Conservation (phyloP, 805 yeast genomes). For the Candida silvatica region DNA sequence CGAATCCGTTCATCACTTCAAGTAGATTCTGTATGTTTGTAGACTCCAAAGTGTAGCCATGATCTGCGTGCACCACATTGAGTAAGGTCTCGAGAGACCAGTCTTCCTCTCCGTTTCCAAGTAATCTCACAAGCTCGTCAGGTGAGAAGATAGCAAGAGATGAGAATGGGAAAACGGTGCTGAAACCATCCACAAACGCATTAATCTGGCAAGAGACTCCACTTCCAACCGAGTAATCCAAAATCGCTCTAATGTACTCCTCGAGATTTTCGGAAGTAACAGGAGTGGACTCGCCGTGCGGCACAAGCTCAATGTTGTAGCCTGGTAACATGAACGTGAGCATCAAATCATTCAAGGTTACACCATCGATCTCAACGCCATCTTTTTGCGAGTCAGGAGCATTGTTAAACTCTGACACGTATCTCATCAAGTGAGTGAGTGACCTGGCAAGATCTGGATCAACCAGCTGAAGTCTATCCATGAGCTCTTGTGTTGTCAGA, state of each 20-base stretch:
- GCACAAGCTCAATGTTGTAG: conserved; percentile 45
- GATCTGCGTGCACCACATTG: conserved; percentile 70
- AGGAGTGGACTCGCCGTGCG: conserved; percentile 41
- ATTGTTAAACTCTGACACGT: conserved; percentile 34
- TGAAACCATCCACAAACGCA: conserved; percentile 73
- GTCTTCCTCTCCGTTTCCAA: conserved; percentile 80
- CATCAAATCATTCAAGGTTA: conserved; percentile 44
- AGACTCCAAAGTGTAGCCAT: conserved; percentile 77
- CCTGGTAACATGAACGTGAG: conserved; percentile 77
- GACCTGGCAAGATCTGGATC: conserved; percentile 58
- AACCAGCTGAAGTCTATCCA: conserved; percentile 36
- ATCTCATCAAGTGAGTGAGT: conserved; percentile 31
- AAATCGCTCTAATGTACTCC: conserved; percentile 44
- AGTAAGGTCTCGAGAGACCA: conserved; percentile 65
- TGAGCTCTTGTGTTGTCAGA: conserved; percentile 2
- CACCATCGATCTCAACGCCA: conserved; percentile 13
- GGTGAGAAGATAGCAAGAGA: conserved; percentile 68
- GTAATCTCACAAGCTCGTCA: conserved; percentile 58
- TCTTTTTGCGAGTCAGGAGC: conserved; percentile 6
- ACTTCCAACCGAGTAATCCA: conserved; percentile 47
- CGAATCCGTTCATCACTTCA: conserved; percentile 50
- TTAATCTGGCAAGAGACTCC: conserved; percentile 62
- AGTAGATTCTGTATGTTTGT: conserved; percentile 51
- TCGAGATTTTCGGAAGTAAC: conserved; percentile 49
- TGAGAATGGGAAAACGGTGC: conserved; percentile 70